A percentile compares a stretch with the other conserved stretches of the same genome.
Evolutionary conservation across 2,329 filamentous ascomycete species (phyloP).

Genomic region (Penicillium rolfsii): DNA sequence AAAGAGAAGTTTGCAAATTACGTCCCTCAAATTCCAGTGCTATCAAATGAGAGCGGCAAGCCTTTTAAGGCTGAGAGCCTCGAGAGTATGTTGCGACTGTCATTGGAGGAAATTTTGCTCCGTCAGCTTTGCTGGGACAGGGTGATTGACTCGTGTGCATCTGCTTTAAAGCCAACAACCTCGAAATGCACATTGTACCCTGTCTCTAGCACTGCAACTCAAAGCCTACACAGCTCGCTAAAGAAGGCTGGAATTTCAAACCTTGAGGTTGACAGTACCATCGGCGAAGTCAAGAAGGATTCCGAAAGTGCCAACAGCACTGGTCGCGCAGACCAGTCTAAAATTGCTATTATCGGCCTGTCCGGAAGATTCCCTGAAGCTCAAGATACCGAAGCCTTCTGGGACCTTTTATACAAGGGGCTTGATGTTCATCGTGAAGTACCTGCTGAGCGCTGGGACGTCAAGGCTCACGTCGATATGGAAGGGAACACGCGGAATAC

Average conservation of each 20-base stretch:
- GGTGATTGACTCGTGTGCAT: constrained; percentile 40
- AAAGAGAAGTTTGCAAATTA: constrained; percentile 34
- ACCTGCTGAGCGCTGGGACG: constrained; percentile 73
- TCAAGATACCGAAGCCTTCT: constrained; percentile 70
- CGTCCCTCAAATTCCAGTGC: constrained; percentile 38
- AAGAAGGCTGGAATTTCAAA: constrained; percentile 35
- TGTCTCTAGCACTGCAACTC: constrained; percentile 38
- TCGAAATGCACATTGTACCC: constrained; percentile 34
- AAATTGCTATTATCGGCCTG: constrained; percentile 85
- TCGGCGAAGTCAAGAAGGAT: constrained; percentile 33
- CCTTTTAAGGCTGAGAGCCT: constrained; percentile 35
- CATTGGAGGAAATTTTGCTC: constrained; percentile 44
- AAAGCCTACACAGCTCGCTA: constrained; percentile 37
- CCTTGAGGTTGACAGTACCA: constrained; percentile 32
- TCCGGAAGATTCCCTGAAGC: constrained; percentile 76
- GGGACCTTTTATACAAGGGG: constrained; percentile 74
- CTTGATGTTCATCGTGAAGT: constrained; percentile 67
- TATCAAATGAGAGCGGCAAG: constrained; percentile 45
- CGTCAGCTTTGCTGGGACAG: constrained; percentile 48
- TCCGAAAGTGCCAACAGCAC: constrained; percentile 30
- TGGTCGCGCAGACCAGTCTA: constrained; percentile 53
- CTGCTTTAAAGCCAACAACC: constrained; percentile 23
- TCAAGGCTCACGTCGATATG: constrained; percentile 70
- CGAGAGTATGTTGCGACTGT: constrained; percentile 37
- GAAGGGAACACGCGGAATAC: constrained; percentile 75